These are phyloP conservation scores for Kandelia obovata DNA, from an alignment of 345 rosid genomes.

Conservation along the genomic window DNA sequence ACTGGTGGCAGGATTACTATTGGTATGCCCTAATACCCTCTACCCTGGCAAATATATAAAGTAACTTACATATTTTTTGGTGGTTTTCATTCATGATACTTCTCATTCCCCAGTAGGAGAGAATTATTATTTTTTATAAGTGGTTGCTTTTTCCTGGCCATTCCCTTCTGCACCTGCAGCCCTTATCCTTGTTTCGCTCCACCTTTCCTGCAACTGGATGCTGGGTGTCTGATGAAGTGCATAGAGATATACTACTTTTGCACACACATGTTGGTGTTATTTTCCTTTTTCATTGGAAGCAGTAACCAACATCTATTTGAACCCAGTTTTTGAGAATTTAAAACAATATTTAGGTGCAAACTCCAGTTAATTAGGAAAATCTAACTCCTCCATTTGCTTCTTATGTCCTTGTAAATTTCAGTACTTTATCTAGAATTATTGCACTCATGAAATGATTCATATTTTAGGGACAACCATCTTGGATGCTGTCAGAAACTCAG, in stretches of 20 bases:
- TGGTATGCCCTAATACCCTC: constrained; percentile 38
- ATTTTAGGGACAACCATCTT: constrained; percentile 70
- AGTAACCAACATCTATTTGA: neutral
- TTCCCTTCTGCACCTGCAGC: no score
- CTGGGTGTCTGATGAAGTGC: neutral
- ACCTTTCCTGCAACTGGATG: no score
- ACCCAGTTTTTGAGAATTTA: neutral
- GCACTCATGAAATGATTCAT: neutral
- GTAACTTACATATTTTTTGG: neutral
- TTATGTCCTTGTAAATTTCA: neutral
- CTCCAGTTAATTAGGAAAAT: no score
- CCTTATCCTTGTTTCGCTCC: no score
- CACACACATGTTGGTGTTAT: neutral
- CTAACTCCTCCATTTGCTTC: neutral
- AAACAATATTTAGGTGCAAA: neutral
- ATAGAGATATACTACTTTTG: neutral
- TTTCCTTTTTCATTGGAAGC: neutral
- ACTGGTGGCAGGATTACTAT: constrained; percentile 72
- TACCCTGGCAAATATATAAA: neutral
- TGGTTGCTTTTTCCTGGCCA: neutral
- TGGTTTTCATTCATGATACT: neutral
- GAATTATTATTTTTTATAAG: neutral
- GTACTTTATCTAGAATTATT: neutral
- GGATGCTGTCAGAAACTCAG: constrained; percentile 59
- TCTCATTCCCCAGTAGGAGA: neutral